Conservation (phyloP, 2,329 filamentous ascomycete genomes). For the Dendryphion nanum region DNA sequence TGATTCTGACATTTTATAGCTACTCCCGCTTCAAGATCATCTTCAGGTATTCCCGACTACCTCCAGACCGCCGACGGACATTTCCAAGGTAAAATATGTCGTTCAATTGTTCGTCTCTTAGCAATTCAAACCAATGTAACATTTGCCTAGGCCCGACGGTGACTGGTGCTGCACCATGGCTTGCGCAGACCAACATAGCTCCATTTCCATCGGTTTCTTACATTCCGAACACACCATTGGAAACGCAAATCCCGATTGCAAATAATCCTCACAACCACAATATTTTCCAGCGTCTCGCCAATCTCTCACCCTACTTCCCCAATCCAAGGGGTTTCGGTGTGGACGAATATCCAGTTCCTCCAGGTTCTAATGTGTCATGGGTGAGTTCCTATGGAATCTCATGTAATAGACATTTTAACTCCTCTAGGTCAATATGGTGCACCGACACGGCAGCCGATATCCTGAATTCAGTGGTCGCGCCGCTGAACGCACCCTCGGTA, state of each 20-base stretch:
- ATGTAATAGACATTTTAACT: too few relatives aligned
- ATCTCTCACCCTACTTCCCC: constrained; percentile 68
- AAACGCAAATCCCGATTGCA: constrained; percentile 67
- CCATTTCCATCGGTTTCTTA: constrained; percentile 61
- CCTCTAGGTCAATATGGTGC: constrained; percentile 73
- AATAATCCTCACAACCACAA: constrained; percentile 59
- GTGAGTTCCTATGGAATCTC: too few relatives aligned
- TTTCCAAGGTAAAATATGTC: constrained; percentile 26
- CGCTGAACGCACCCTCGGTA: constrained; percentile 53
- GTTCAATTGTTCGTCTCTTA: too few relatives aligned
- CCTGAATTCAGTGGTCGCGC: constrained; percentile 60
- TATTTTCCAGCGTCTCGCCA: constrained; percentile 70
- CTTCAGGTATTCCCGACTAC: constrained; percentile 23
- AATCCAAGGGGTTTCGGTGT: constrained; percentile 70
- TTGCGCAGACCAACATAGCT: constrained; percentile 69
- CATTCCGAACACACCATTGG: constrained; percentile 67
- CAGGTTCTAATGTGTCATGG: constrained; percentile 66
- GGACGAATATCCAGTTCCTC: constrained; percentile 66
- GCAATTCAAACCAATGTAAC: too few relatives aligned
- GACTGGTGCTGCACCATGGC: constrained; percentile 68
- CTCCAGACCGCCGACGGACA: constrained; percentile 31
- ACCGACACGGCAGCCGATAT: constrained; percentile 71
- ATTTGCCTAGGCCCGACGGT: constrained; percentile 58
- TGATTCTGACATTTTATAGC: background rate
- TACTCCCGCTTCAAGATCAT: background rate